Conservation (phyloP, 805 yeast genomes). For the Saccharomycopsis schoenii region DNA sequence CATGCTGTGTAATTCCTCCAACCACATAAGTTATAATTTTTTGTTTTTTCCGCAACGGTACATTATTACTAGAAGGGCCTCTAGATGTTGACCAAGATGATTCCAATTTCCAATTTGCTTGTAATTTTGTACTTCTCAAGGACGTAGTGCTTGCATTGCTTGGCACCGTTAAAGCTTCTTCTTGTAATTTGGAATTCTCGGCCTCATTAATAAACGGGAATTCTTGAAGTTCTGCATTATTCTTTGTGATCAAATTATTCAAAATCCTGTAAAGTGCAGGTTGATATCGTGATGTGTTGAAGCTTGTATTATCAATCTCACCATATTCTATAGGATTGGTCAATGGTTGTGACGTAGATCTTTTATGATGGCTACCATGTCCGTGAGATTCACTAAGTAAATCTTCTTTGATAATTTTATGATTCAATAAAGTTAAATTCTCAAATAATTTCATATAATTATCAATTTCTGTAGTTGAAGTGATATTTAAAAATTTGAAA, state of each 20-base stretch:
- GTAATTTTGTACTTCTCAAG: conserved; percentile 58
- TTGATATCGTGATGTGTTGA: conserved; percentile 60
- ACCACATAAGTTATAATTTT: conserved; percentile 71
- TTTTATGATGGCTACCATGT: conserved; percentile 24
- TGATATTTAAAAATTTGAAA: conserved; percentile 41
- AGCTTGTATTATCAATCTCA: conserved; percentile 24
- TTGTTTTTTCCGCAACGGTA: conserved; percentile 33
- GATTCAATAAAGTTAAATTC: conserved; percentile 39
- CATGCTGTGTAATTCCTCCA: conserved; percentile 86
- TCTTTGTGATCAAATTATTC: conserved; percentile 34
- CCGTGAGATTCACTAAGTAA: conserved; percentile 19
- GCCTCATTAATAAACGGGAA: conserved; percentile 74
- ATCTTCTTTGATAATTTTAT: conserved; percentile 14
- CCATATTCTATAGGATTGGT: conserved; percentile 3
- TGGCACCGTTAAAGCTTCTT: conserved; percentile 20
- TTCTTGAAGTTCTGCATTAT: conserved; percentile 37
- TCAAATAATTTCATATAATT: conserved; percentile 43
- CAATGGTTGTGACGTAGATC: not conserved
- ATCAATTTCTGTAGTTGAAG: conserved; percentile 31
- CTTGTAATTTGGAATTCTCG: conserved; percentile 41
- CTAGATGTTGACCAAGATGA: conserved; percentile 26
- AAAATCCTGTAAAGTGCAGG: conserved; percentile 60
- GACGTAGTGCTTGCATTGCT: conserved; percentile 31
- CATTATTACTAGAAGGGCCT: conserved; percentile 23
- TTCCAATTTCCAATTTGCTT: conserved; percentile 50